A percentile compares a stretch with the other conserved stretches of the same genome.
These are phyloP conservation scores for Suaeda aralocaspica DNA, from an alignment of 148 eudicot genomes.

Conservation along the genomic window DNA sequence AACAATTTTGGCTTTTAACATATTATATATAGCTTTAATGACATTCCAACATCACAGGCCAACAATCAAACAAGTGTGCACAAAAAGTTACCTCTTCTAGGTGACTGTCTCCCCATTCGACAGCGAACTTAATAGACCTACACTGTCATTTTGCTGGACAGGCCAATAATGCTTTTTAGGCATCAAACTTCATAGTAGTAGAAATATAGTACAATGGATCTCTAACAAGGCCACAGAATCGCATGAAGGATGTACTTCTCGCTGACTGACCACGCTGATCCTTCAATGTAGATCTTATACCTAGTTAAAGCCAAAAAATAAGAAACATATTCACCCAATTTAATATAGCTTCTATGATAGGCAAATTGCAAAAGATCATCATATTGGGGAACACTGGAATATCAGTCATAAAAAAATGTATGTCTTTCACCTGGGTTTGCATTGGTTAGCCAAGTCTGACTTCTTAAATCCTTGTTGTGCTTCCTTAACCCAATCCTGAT, in stretches of 20 bases:
- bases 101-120: conserved; percentile 74
- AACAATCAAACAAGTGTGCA: background rate
- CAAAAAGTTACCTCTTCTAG: conserved; percentile 44
- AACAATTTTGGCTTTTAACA: background rate
- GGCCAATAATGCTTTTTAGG: conserved; percentile 82
- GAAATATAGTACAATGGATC: conserved; percentile 64
- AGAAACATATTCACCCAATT: background rate
- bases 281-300: conserved; percentile 79
- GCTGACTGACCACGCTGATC: conserved; percentile 87
- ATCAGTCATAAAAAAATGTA: background rate
- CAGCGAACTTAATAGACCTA: conserved; percentile 71
- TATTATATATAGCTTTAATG: background rate
- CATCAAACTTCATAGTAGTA: conserved; percentile 59
- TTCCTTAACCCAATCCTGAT: conserved; percentile 72
- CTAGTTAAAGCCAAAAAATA: conserved; percentile 29
- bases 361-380: background rate
- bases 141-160: conserved; percentile 51
- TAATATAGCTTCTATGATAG: background rate
- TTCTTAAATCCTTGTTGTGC: conserved; percentile 50
- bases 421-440: conserved; percentile 43
- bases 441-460: conserved; percentile 64
- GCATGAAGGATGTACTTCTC: conserved; percentile 75
- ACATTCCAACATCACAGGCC: background rate
- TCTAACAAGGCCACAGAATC: conserved; percentile 52
- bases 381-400: background rate